phyloP scores from a whole-genome alignment of 495 filamentous ascomycete species.

The Penicillium waksmanii region DNA sequence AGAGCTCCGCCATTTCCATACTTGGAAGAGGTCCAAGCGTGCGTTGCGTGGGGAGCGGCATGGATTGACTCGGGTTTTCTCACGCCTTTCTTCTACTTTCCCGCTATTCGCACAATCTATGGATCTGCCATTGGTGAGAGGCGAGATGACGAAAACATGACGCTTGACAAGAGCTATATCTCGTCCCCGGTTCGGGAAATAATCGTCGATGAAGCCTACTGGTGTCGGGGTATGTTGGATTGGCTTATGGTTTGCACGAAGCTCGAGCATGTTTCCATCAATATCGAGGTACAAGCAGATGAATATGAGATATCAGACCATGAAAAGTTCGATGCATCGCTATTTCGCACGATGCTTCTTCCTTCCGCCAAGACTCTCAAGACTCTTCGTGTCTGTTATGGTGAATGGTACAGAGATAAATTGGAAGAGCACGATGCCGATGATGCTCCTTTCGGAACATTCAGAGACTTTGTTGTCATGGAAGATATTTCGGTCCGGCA shows the following conservation, averaged over 20 bases:
- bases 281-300: neutral
- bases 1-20: too few species aligned
- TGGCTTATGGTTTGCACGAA: neutral
- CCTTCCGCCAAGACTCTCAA: neutral
- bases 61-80: too few species aligned
- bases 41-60: too few species aligned
- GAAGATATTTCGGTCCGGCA: neutral
- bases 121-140: too few species aligned
- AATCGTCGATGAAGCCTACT: neutral
- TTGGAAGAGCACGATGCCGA: neutral
- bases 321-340: neutral
- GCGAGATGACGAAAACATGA: too few species aligned
- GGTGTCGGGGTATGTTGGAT: neutral
- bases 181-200: neutral
- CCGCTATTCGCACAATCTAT: too few species aligned
- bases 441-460: neutral
- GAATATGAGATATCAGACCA: neutral
- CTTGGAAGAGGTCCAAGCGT: too few species aligned
- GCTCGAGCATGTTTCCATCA: neutral
- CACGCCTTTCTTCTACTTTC: too few species aligned
- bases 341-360: neutral
- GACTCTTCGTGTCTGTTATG: neutral
- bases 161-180: too few species aligned
- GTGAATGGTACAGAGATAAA: neutral
- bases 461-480: neutral